Percentiles rank a stretch among this genome's conserved stretches.
Conservation (phyloP, 352 stramenopile species). For the Phytophthora chlamydospora region DNA sequence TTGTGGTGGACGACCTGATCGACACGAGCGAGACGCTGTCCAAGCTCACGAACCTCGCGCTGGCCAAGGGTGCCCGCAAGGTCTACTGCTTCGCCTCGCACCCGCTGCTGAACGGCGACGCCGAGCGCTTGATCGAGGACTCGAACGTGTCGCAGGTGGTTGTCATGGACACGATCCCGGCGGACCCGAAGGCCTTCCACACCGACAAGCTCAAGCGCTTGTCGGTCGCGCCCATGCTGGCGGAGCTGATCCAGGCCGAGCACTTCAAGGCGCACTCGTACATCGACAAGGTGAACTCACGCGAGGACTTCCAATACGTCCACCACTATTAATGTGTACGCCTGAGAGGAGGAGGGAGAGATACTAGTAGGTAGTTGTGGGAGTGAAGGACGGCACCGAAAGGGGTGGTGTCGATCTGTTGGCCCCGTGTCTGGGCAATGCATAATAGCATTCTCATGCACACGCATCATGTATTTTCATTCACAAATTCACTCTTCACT, state of each 20-base stretch:
- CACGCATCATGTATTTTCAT: conserved; percentile 32
- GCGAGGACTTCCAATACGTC: conserved; percentile 88
- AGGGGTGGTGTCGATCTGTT: conserved; percentile 17
- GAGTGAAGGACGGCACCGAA: conserved; percentile 20
- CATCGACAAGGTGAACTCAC: conserved; percentile 86
- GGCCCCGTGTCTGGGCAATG: conserved; percentile 13
- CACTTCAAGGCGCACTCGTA: conserved; percentile 92
- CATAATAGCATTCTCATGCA: conserved; percentile 37
- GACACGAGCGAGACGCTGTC: conserved; percentile 86
- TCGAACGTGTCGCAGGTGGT: conserved; percentile 86
- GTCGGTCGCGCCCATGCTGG: conserved; percentile 88
- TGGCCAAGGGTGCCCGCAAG: conserved; percentile 84
- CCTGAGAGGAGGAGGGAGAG: conserved; percentile 7
- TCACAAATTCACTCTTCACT: conserved; percentile 33
- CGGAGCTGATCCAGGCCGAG: conserved; percentile 91
- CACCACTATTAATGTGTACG: conserved; percentile 71
- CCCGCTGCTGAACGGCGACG: conserved; percentile 88
- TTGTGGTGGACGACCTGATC: conserved; percentile 93
- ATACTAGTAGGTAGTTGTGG: conserved; percentile 21
- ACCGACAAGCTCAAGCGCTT: conserved; percentile 90
- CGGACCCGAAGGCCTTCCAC: conserved; percentile 57
- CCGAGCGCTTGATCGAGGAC: conserved; percentile 86
- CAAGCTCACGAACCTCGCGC: conserved; percentile 83
- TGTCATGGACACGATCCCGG: conserved; percentile 91
- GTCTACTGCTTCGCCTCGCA: conserved; percentile 93